Evolutionary conservation across 2,329 filamentous ascomycete genomes (phyloP).

Genomic region (Colletotrichum sp.): DNA sequence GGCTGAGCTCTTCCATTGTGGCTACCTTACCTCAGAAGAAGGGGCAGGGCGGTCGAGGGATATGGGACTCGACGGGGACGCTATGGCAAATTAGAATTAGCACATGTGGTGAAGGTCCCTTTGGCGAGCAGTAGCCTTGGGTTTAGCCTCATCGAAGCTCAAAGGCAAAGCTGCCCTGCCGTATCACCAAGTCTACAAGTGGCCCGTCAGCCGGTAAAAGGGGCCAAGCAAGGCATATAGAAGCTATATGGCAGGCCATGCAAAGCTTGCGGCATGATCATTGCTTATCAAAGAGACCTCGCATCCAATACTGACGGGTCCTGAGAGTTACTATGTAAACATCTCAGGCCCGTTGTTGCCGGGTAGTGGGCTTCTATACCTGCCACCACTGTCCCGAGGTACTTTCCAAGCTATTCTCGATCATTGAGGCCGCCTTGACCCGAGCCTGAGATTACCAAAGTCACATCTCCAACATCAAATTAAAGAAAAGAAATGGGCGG

Average conservation of each 20-base stretch:
- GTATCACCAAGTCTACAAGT: neutral
- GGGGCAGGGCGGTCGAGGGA: neutral
- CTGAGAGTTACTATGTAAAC: neutral
- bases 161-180: neutral
- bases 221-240: neutral
- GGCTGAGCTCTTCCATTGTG: neutral
- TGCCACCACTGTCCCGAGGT: neutral
- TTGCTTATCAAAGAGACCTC: neutral
- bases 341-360: neutral
- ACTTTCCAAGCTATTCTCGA: neutral
- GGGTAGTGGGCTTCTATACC: neutral
- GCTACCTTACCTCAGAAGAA: neutral
- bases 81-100: neutral
- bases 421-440: neutral
- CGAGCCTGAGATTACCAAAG: neutral
- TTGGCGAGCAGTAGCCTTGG: neutral
- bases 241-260: neutral
- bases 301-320: neutral
- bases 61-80: neutral
- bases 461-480: constrained; percentile 5
- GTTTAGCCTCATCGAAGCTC: neutral
- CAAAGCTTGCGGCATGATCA: neutral
- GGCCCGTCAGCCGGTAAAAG: neutral
- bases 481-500: neutral
- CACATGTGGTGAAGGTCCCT: constrained; percentile 4